Evolutionary conservation across 192 early-diverging fungal species (phyloP).

Genomic region (Backusella morwellensis): DNA sequence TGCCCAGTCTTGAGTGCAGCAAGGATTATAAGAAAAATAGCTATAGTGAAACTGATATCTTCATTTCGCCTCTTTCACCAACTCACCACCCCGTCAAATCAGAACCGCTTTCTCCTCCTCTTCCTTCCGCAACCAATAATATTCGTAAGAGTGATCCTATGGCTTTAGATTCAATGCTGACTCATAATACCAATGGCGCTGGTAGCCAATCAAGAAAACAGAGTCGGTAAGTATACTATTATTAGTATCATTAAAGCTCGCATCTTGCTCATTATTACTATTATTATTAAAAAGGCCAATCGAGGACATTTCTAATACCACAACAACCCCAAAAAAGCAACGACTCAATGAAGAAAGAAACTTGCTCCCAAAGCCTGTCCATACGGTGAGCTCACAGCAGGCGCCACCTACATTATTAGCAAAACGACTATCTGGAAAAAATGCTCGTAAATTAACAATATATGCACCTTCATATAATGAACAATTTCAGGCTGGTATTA

Average conservation of each 20-base stretch:
- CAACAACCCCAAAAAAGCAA: conserved; percentile 1
- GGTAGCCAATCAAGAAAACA: conserved; percentile 8
- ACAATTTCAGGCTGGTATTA: conserved; percentile 34
- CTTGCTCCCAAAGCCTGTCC: conserved; percentile 10
- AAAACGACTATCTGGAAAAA: conserved; percentile 38
- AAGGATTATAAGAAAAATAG: not conserved
- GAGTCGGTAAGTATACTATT: conserved; percentile 4
- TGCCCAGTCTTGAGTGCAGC: not conserved
- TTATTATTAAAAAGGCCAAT: not conserved
- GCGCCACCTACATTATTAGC: conserved; percentile 8
- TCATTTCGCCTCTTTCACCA: not conserved
- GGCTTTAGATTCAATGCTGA: conserved; percentile 30
- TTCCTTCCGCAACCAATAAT: not conserved
- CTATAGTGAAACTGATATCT: not conserved
- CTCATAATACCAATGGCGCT: conserved; percentile 21
- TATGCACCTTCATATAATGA: conserved; percentile 50
- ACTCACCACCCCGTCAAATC: not conserved
- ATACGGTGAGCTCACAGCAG: conserved; percentile 18
- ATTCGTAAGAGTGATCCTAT: conserved; percentile 19
- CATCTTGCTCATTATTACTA: not conserved
- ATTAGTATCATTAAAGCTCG: not conserved
- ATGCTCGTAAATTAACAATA: conserved; percentile 48
- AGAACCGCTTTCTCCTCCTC: not conserved
- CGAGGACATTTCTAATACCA: conserved; percentile 6
- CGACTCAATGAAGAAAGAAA: not conserved